These are phyloP conservation scores for Colletotrichum musae DNA, from an alignment of 2,329 filamentous ascomycete genomes.

Conservation along the genomic window DNA sequence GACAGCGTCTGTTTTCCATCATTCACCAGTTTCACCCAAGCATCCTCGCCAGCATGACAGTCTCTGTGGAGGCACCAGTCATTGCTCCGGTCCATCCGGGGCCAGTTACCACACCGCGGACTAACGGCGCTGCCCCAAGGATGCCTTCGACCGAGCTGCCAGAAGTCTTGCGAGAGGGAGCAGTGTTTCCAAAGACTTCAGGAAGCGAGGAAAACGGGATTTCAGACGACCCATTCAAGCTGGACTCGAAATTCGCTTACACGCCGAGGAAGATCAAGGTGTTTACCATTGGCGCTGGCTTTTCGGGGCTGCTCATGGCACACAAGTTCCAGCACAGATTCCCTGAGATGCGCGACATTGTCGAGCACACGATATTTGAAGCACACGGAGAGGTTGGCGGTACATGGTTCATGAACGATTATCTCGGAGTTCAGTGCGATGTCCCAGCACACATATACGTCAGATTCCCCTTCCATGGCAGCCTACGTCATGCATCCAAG, in stretches of 20 bases:
- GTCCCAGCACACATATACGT: conserved; percentile 45
- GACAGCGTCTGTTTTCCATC: not conserved
- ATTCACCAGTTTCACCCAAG: not conserved
- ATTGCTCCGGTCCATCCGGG: not conserved
- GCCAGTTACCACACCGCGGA: not conserved
- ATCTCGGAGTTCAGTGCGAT: conserved; percentile 48
- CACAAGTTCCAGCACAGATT: conserved; percentile 53
- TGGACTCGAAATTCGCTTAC: conserved; percentile 47
- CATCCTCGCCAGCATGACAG: conserved; percentile 30
- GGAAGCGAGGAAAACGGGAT: conserved; percentile 25
- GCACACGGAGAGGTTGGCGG: conserved; percentile 49
- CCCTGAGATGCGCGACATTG: conserved; percentile 46
- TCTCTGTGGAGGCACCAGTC: conserved; percentile 23
- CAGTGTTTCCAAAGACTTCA: not conserved
- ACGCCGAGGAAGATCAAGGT: conserved; percentile 50
- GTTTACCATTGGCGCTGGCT: conserved; percentile 52
- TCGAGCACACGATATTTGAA: conserved; percentile 49
- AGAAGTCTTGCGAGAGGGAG: conserved; percentile 11
- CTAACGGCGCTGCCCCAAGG: conserved; percentile 6
- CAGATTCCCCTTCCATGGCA: conserved; percentile 10
- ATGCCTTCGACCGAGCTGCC: conserved; percentile 25
- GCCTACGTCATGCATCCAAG: too few species aligned
- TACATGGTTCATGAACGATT: conserved; percentile 53
- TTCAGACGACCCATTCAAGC: conserved; percentile 47
- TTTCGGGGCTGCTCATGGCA: conserved; percentile 52